These are phyloP conservation scores for Rhodofomes roseus DNA, from an alignment of 1,284 basidiomycete species.

Conservation along the genomic window DNA sequence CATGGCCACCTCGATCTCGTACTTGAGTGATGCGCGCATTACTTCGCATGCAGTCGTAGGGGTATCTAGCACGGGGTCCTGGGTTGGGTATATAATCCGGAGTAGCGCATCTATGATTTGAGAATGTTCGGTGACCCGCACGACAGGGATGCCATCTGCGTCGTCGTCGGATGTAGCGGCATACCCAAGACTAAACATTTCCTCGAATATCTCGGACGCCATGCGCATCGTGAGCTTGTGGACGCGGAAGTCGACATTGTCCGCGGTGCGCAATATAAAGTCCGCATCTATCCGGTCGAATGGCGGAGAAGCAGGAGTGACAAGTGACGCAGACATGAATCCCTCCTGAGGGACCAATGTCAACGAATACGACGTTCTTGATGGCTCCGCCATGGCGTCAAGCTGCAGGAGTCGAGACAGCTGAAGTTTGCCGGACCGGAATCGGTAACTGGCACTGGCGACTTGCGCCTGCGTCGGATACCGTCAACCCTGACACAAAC, in stretches of 20 bases:
- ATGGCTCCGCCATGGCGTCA: neutral
- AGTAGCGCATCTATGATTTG: neutral
- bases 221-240: slow-evolving; percentile 8
- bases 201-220: slow-evolving; percentile 13
- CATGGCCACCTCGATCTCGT: neutral
- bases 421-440: too few relatives aligned
- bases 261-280: slow-evolving; percentile 11
- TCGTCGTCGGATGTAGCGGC: neutral
- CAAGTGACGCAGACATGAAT: neutral
- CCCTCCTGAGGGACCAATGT: neutral
- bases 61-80: neutral
- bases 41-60: neutral
- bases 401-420: too few relatives aligned
- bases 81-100: neutral
- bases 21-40: neutral
- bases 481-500: too few relatives aligned
- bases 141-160: neutral
- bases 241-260: slow-evolving; percentile 16
- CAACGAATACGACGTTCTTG: neutral
- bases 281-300: slow-evolving; percentile 3
- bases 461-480: too few relatives aligned
- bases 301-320: neutral
- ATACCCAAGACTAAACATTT: slow-evolving; percentile 10
- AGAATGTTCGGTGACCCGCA: neutral
- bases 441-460: too few relatives aligned